Evolutionary conservation across 1,284 basidiomycete genomes (phyloP), one percentile per base, ranked within the genome.

Genomic region (Sporisorium reilianum): DNA sequence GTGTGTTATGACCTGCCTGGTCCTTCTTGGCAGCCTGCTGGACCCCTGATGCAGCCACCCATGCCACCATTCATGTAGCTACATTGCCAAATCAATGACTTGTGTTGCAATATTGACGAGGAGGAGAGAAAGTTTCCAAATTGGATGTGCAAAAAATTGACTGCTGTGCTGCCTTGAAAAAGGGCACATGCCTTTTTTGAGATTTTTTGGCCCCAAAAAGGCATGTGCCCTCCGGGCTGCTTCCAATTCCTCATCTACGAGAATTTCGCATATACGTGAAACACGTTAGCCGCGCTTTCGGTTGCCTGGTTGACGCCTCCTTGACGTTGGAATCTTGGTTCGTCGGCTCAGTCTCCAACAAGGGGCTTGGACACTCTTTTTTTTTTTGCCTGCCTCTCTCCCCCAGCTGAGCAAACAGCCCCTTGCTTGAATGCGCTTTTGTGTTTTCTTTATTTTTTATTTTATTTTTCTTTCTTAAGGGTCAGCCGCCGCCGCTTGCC

Each of bases 221-320:
- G n/a, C n/a, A n/a, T n/a, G n/a, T n/a, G n/a, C n/a, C n/a, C n/a
- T n/a, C n/a, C n/a, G n/a, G n/a, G n/a, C n/a, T n/a, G n/a, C n/a
- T n/a, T n/a, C n/a, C n/a, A n/a, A n/a, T n/a, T n/a, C n/a, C n/a
- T n/a, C n/a, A n/a, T n/a, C n/a, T n/a, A n/a, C n/a, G n/a, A n/a
- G n/a, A n/a, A n/a, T n/a, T n/a, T n/a, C n/a, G n/a, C n/a, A n/a
- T n/a, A n/a, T n/a, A n/a, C n/a, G n/a, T n/a, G n/a, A n/a, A 34
- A 23, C 5, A 28, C 26, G 16, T 25, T 46, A 26, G n/a, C n/a
- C 26, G 46, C 28, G 46, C n/a, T 30, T 48, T 48, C 46, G 26
- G 46, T 48, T 48, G 46, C 28, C 8, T 26, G 44, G 44, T 18
- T 30, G 46, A 26, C n/a, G 46, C 46, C 46, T 48, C 28, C 46